Evolutionary conservation across 768 basidiomycete species (phyloP), one percentile per base, ranked within the genome.

Genomic region (Lanmaoa pseudosensibilis): DNA sequence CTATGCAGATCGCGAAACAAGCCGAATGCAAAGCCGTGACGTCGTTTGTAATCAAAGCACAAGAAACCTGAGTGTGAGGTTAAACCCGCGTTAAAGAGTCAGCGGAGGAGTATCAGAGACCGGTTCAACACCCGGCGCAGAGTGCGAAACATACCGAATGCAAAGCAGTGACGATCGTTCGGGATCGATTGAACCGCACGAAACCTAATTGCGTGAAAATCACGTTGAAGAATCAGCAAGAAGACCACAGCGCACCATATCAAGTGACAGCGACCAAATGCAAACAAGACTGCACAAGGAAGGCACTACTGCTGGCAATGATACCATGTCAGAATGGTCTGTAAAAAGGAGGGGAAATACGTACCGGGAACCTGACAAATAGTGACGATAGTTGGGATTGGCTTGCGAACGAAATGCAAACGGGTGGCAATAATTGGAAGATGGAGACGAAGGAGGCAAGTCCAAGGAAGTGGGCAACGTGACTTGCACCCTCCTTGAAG

Each of bases 361-460:
- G 27, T 27, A 27, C 27, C 27, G 27, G 27, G 27, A 27, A 27
- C 27, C 3, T 27, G 27, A 27, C 27, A 27, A 27, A 27, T 27
- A 27, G 27, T 27, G 56, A 63, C 51, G 11, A 62, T 56, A 48
- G 51, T 58, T 62, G 52, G 56, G 50, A 50, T 52, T 19, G 40
- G 41, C 53, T 55, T 33, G 21, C 3, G 18, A 46, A 46, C 9
- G 18, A 27, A 33, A 18, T 50, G 18, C 19, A 57, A 63, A 63
- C 4, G 57, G 62, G 36, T 56, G 61, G 52, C 52, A 41, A 54
- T 55, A 64, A 49, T 56, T 63, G 57, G 52, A 47, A 48, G 11
- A 18, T 10, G 18, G 23, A 15, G 32, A 37, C 11, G 11, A 19
- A 37, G 34, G 51, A 30, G 52, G 52, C 11, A 52, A 55, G 32